A percentile compares a stretch with the other conserved stretches of the same genome.
phyloP scores from a whole-genome alignment of 2,329 filamentous ascomycete genomes.

The Stachybotrys echinatus region DNA sequence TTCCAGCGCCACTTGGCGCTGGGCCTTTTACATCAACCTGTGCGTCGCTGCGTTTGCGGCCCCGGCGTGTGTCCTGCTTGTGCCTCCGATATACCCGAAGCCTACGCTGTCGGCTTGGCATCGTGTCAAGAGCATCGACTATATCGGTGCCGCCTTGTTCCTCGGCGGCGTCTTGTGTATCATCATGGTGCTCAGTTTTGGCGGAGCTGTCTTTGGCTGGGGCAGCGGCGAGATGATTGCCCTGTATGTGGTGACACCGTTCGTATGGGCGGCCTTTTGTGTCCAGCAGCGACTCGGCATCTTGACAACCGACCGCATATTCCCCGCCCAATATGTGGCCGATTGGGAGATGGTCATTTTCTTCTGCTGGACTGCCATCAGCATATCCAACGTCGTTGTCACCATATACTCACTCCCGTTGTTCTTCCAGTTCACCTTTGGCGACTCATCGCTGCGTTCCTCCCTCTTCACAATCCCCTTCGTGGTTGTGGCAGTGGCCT shows the following conservation, averaged over 20 bases:
- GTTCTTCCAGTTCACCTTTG: not conserved
- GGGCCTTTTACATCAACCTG: slow-evolving; percentile 39
- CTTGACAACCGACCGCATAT: not conserved
- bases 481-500: not conserved
- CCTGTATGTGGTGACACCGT: not conserved
- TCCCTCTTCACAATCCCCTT: not conserved
- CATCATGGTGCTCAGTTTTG: not conserved
- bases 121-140: not conserved
- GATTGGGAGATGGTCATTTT: not conserved
- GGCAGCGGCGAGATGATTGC: not conserved
- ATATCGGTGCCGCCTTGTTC: not conserved
- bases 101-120: not conserved
- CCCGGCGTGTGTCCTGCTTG: slow-evolving; percentile 15
- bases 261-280: not conserved
- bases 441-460: not conserved
- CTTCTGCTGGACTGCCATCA: not conserved
- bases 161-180: not conserved
- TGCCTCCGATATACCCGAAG: not conserved
- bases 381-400: not conserved
- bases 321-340: not conserved
- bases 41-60: slow-evolving; percentile 31
- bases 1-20: slow-evolving; percentile 33
- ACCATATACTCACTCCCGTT: not conserved
- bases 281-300: not conserved
- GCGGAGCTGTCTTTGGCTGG: not conserved